These are phyloP conservation scores for Geranium brycei DNA, from an alignment of 345 rosid genomes.

Conservation along the genomic window DNA sequence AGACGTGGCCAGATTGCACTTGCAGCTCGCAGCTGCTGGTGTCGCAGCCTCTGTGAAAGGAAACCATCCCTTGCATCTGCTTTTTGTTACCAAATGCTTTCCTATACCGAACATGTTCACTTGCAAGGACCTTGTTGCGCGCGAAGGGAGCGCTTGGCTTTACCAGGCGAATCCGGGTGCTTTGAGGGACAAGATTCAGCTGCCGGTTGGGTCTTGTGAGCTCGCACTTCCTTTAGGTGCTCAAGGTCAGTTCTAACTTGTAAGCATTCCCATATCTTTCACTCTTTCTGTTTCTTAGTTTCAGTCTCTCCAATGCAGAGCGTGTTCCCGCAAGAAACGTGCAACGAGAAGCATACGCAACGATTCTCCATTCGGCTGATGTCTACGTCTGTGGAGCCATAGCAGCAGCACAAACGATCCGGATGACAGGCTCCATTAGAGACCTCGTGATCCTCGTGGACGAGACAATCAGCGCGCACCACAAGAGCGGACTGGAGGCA, in stretches of 20 bases:
- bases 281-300: not conserved
- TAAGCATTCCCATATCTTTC: not conserved
- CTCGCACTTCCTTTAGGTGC: slow-evolving; percentile 8
- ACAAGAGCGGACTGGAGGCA: slow-evolving; percentile 24
- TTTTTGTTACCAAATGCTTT: slow-evolving; percentile 8
- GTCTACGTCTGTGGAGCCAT: slow-evolving; percentile 39
- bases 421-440: slow-evolving; percentile 27
- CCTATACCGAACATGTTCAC: slow-evolving; percentile 11
- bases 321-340: slow-evolving; percentile 15
- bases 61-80: not conserved
- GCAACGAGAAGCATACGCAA: slow-evolving; percentile 34
- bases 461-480: slow-evolving; percentile 25
- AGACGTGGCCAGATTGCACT: slow-evolving; percentile 10
- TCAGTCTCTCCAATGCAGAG: slow-evolving; percentile 8
- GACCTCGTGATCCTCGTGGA: slow-evolving; percentile 38
- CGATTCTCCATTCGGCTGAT: slow-evolving; percentile 35
- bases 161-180: slow-evolving; percentile 6
- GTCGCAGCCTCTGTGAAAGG: slow-evolving; percentile 7
- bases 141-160: slow-evolving; percentile 9
- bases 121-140: slow-evolving; percentile 10
- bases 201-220: slow-evolving; percentile 15
- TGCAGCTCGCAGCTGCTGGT: slow-evolving; percentile 10
- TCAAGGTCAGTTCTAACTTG: not conserved
- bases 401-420: slow-evolving; percentile 34
- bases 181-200: slow-evolving; percentile 10